A percentile compares a stretch with the other conserved stretches of the same genome.
Conservation (phyloP, 495 filamentous ascomycete species). For the Penicillium ucsense region DNA sequence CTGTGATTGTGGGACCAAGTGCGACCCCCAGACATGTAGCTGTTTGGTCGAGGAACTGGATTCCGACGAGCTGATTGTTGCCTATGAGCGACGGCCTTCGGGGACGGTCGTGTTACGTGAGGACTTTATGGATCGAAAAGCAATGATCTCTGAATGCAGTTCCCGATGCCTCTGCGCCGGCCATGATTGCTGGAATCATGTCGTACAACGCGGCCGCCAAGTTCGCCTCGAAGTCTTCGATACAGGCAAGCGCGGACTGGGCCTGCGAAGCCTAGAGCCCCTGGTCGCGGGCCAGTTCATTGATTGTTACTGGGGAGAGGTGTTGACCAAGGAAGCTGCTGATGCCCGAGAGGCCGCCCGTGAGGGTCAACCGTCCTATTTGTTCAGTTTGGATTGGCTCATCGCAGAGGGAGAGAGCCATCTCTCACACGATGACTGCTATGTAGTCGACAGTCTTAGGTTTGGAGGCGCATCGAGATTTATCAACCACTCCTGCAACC, state of each 20-base stretch:
- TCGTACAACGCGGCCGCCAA: conserved; percentile 69
- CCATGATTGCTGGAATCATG: conserved; percentile 59
- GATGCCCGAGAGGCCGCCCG: conserved; percentile 47
- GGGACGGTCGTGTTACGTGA: conserved; percentile 12
- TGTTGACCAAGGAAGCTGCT: conserved; percentile 65
- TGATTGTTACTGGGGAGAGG: conserved; percentile 80
- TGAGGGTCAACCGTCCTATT: conserved; percentile 45
- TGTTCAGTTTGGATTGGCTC: conserved; percentile 82
- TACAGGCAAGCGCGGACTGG: conserved; percentile 71
- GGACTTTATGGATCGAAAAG: conserved; percentile 22
- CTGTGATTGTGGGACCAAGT: conserved; percentile 26
- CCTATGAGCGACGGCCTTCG: conserved; percentile 17
- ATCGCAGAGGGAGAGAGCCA: conserved; percentile 22
- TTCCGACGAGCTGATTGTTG: conserved; percentile 24
- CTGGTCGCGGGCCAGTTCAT: conserved; percentile 77
- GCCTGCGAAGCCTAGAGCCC: conserved; percentile 57
- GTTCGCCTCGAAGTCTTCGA: conserved; percentile 76
- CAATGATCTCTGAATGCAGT: conserved; percentile 77
- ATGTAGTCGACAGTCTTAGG: conserved; percentile 50
- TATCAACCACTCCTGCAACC: conserved; percentile 61
- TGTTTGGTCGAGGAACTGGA: conserved; percentile 32
- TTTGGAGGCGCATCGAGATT: conserved; percentile 51
- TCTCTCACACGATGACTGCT: conserved; percentile 20
- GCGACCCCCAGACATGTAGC: conserved; percentile 25
- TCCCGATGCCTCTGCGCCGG: conserved; percentile 52